Conservation (phyloP, 192 early-diverging fungal species). For the Rhizoclosmatium globosum region DNA sequence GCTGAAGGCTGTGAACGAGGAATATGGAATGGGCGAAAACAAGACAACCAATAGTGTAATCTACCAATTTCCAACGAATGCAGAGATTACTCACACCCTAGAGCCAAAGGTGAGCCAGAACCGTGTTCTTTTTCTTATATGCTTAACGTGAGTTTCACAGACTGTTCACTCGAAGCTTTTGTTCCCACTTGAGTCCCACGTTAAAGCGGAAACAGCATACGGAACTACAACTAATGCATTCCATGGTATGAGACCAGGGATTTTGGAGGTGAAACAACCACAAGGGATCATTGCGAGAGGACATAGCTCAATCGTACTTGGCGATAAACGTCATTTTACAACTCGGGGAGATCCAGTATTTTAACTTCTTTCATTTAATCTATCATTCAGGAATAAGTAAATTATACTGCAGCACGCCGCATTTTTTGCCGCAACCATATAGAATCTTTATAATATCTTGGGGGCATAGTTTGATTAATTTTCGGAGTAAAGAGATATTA, state of each 20-base stretch:
- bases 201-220: slow-evolving; percentile 4
- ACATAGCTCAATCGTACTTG: slow-evolving; percentile 32
- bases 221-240: slow-evolving; percentile 39
- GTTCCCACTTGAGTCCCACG: slow-evolving; percentile 40
- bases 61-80: slow-evolving; percentile 12
- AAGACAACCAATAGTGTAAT: slow-evolving; percentile 40
- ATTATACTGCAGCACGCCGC: slow-evolving; percentile 6
- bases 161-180: slow-evolving; percentile 29
- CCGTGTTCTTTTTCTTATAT: not conserved
- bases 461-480: not conserved
- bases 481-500: not conserved
- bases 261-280: slow-evolving; percentile 30
- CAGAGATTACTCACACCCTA: slow-evolving; percentile 3
- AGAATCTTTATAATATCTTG: slow-evolving; percentile 54
- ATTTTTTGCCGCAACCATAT: slow-evolving; percentile 47
- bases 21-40: slow-evolving; percentile 38
- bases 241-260: slow-evolving; percentile 25
- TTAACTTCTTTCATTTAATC: not conserved
- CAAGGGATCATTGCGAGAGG: not conserved
- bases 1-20: slow-evolving; percentile 24
- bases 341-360: slow-evolving; percentile 23
- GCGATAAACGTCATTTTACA: slow-evolving; percentile 27
- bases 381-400: slow-evolving; percentile 1
- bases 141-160: not conserved
- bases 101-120: slow-evolving; percentile 20